These are phyloP conservation scores for Diaporthe vexans DNA, from an alignment of 2,329 filamentous ascomycete genomes.

Conservation along the genomic window DNA sequence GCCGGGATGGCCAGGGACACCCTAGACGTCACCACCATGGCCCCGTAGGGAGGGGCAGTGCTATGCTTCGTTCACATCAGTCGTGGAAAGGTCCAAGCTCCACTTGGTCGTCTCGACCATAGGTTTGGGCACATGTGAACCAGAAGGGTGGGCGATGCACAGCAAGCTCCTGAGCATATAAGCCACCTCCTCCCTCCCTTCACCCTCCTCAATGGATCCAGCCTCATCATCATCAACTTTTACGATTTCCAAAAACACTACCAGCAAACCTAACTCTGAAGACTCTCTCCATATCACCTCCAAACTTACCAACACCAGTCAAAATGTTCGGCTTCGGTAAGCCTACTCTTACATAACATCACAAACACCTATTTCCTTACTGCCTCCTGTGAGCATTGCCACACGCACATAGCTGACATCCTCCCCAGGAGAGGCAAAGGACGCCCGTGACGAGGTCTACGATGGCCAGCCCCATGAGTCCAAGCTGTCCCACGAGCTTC, in stretches of 20 bases:
- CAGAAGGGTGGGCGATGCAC: neutral
- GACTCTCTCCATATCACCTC: neutral
- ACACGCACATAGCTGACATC: neutral
- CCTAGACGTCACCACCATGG: slow-evolving; percentile 34
- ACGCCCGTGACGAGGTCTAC: slow-evolving; percentile 61
- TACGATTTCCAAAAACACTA: neutral
- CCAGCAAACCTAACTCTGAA: neutral
- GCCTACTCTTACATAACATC: neutral
- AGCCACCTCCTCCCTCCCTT: slow-evolving; percentile 28
- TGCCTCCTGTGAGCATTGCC: too few relatives aligned
- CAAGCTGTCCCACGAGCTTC: slow-evolving; percentile 78
- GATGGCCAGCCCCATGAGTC: slow-evolving; percentile 65
- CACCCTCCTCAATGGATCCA: neutral
- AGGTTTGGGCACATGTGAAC: slow-evolving; percentile 19
- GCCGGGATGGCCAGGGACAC: slow-evolving; percentile 23
- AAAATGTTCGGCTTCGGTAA: slow-evolving; percentile 45
- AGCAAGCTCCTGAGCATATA: slow-evolving; percentile 38
- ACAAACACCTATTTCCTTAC: neutral
- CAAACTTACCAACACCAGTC: slow-evolving; percentile 17
- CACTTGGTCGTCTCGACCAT: slow-evolving; percentile 38
- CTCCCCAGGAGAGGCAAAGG: slow-evolving; percentile 55
- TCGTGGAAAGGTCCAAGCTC: slow-evolving; percentile 12
- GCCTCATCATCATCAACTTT: slow-evolving; percentile 32
- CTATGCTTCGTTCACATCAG: slow-evolving; percentile 33
- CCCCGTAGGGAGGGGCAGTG: slow-evolving; percentile 34